Evolutionary conservation across 1,284 basidiomycete genomes (phyloP).

Genomic region (Ceratobasidium sp.): DNA sequence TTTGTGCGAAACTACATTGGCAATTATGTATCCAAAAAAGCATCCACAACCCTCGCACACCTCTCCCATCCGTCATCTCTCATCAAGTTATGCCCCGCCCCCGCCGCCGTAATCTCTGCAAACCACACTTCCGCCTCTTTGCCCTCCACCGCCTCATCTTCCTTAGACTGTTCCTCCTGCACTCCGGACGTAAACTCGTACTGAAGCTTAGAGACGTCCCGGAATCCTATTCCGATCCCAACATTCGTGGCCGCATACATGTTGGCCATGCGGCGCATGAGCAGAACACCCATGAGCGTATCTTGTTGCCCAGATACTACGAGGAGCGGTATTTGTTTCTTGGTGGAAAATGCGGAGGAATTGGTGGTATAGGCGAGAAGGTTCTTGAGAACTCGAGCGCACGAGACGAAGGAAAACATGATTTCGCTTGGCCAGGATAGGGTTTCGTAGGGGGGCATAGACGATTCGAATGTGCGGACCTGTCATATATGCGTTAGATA

Average conservation of each 20-base stretch:
- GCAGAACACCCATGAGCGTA: not conserved
- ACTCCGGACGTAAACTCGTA: not conserved
- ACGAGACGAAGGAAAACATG: not conserved
- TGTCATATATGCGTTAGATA: too few species aligned
- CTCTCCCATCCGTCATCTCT: not conserved
- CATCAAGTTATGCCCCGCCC: not conserved
- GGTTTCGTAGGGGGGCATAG: not conserved
- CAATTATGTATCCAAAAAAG: too few species aligned
- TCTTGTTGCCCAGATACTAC: not conserved
- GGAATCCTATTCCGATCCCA: not conserved
- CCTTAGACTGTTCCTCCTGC: not conserved
- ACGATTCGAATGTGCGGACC: slow-evolving; percentile 1
- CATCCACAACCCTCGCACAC: not conserved
- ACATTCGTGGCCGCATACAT: slow-evolving; percentile 7
- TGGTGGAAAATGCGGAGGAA: not conserved
- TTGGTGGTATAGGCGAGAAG: not conserved
- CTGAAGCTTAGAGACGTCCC: not conserved
- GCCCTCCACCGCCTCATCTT: not conserved
- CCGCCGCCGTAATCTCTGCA: not conserved
- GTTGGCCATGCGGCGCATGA: not conserved
- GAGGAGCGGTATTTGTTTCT: not conserved
- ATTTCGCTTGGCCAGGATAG: slow-evolving; percentile 1
- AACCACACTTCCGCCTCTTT: not conserved
- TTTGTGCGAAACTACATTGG: too few species aligned
- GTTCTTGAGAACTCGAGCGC: not conserved